Evolutionary conservation across 2,329 filamentous ascomycete genomes (phyloP), one percentile per base, ranked within the genome.

Genomic region (Fusarium compactum): DNA sequence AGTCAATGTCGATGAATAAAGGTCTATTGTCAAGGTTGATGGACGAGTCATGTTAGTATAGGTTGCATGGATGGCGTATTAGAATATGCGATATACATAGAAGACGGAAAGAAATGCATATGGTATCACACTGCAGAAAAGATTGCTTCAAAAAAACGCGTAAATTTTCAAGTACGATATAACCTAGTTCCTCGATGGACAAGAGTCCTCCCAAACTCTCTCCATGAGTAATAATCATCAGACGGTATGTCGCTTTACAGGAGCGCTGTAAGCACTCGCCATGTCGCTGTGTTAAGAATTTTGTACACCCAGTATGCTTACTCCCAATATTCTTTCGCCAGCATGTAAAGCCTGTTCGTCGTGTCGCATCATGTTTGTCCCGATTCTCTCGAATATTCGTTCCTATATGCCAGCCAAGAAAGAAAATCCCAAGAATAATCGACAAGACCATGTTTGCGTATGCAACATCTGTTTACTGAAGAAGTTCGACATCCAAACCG

Each of bases 401-500:
- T 72, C 72, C 69, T 65, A 73, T 60, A 71, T 70, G 62, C 69
- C 70, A 75, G 62, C 72, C 72, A 74, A 71, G 55, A 54, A 72
- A 74, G 62, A 74, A 63, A 69, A 70, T 62, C 70, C 74, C 68
- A 74, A 69, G 65, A 74, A 74, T 63, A 71, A 63, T 70, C 64
- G 69, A 67, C 65, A 74, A 67, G 53, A 72, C 62, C 57, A 65
- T 58, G 52, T 52, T 56, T 60, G 58, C 62, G 54, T 53, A 67
- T 65, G 30, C 48, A 67, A 59, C 53, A 52, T 54, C 43, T 62
- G 25, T 69, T 76, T 77, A 82, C 75, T 82, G 80, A 66, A 90
- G 80, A 54, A 91, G 82, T 74, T 98, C 96, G 53, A 99, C 96
- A 83, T 99, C 96, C 78, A 99, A 86, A n/a, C 96, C 96, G 81